A percentile compares a stretch with the other conserved stretches of the same genome.
phyloP scores from a whole-genome alignment of 2,329 filamentous ascomycete genomes.

The Venturia pyrina region DNA sequence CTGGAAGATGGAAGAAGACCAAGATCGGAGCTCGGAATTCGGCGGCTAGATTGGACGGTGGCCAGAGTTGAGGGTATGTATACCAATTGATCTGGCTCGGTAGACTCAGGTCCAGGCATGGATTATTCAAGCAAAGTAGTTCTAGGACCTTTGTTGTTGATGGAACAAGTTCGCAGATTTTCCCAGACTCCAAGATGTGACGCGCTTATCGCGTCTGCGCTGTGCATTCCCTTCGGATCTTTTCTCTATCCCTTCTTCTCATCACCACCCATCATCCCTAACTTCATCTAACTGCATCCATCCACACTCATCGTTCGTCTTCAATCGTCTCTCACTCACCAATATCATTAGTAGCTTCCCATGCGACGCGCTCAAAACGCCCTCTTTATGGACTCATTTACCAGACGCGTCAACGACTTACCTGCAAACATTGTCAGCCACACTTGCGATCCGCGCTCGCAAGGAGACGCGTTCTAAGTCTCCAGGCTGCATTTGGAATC shows the following conservation, averaged over 20 bases:
- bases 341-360: no score
- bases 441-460: no score
- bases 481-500: conserved; percentile 20
- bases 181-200: not conserved
- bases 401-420: conserved; percentile 1
- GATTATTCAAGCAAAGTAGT: not conserved
- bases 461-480: conserved; percentile 5
- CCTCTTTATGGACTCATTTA: not conserved
- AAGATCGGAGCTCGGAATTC: no score
- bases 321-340: not conserved
- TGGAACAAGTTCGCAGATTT: no score
- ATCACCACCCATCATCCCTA: not conserved
- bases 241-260: not conserved
- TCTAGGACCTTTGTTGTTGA: not conserved
- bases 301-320: not conserved
- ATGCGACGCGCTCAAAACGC: no score
- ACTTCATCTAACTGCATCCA: not conserved
- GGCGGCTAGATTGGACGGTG: no score
- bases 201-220: not conserved
- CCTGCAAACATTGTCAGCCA: conserved; percentile 6
- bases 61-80: no score
- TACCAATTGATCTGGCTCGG: no score
- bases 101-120: not conserved
- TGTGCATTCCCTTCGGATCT: not conserved
- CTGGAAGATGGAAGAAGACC: no score